A percentile compares a stretch with the other conserved stretches of the same genome.
Evolutionary conservation across 768 basidiomycete species (phyloP).

Genomic region (Cubamyces sp.): DNA sequence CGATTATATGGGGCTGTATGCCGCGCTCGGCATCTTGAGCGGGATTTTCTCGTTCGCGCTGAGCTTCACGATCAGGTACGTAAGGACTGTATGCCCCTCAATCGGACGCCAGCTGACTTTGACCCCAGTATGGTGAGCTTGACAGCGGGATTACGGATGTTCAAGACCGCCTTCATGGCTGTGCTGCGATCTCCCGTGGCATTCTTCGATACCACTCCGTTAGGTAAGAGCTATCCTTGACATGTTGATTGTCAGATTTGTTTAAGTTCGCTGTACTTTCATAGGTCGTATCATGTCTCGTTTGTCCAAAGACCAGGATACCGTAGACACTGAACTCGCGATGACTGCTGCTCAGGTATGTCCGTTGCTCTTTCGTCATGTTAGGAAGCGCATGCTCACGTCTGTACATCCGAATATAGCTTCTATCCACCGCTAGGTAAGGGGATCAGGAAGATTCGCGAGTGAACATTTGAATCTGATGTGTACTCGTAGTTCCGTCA

Average conservation of each 20-base stretch:
- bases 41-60: conserved; percentile 55
- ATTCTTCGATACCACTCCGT: conserved; percentile 77
- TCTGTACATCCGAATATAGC: conserved; percentile 6
- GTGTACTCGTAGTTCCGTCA: conserved; percentile 44
- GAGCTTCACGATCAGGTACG: conserved; percentile 55
- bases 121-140: conserved; percentile 36
- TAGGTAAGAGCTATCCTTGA: conserved; percentile 44
- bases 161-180: conserved; percentile 54
- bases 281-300: conserved; percentile 60
- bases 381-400: background rate
- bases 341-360: conserved; percentile 51
- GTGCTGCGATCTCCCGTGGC: conserved; percentile 65
- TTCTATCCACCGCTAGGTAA: conserved; percentile 31
- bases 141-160: conserved; percentile 47
- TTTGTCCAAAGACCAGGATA: conserved; percentile 65
- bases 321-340: conserved; percentile 54
- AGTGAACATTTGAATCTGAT: background rate
- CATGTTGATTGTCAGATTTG: background rate
- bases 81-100: background rate
- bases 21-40: conserved; percentile 49
- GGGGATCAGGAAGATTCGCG: background rate
- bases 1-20: conserved; percentile 67
- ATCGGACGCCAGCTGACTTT: background rate
- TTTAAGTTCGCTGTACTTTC: background rate
- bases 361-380: background rate